Evolutionary conservation across 345 rosid species (phyloP), one percentile per base, ranked within the genome.

Genomic region (Punica granatum): DNA sequence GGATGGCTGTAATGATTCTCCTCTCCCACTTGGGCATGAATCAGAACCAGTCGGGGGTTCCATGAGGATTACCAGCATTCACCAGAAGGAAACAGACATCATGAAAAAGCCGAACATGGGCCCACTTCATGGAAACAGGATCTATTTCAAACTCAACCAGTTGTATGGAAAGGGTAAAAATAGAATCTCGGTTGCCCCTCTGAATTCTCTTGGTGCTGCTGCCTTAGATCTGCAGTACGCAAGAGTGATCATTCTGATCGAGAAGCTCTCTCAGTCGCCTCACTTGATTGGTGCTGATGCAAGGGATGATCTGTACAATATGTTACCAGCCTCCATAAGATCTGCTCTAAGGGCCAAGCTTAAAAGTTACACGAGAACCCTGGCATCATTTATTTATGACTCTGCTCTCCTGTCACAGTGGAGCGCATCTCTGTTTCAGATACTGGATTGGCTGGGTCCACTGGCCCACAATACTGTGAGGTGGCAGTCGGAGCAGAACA

Each of bases 141-240:
- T 84, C 35, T 77, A 76, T 73, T 67, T 46, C 9, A 84, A 78
- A 69, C 71, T 88, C 34, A 66, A 77, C 25, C 63, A 66, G 28
- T 81, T 64, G 66, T 75, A 66, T 44, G 74, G 83, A n/a, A 56
- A 30, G 34, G 61, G 61, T 30, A 82, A 80, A 69, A 33, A 30
- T 3, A 69, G 79, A 32, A 67, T 78, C 79, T 51, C 73, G 33
- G 66, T 60, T 35, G 83, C 86, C 34, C 83, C 84, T 61, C 67
- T 82, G 39, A 75, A 75, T 18, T 79, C 87, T 35, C 87, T 88
- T 37, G 87, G 93, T 33, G 69, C 72, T 59, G 86, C 87, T 70
- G 93, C 82, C n/a, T 76, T 88, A 46, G 83, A 85, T 67, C 75
- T 84, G 35, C 87, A 75, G 60, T 88, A 88, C 48, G 90, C 90